Percentiles rank a stretch among this genome's conserved stretches.
Evolutionary conservation across 2,329 filamentous ascomycete species (phyloP).

Genomic region (Ophiostoma tasmaniense): DNA sequence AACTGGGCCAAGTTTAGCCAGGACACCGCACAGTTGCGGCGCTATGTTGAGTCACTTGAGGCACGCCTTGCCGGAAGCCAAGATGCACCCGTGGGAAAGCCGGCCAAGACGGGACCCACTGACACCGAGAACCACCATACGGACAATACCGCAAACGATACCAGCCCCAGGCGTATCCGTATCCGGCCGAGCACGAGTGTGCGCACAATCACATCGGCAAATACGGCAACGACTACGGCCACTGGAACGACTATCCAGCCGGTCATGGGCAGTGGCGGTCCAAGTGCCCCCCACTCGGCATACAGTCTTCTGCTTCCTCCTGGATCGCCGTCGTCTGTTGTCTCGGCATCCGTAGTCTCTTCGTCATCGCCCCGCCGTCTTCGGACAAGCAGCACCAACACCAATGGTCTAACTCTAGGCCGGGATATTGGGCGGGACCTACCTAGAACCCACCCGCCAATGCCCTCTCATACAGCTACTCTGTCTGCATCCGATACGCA

Average conservation of each 20-base stretch:
- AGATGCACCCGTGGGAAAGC: neutral
- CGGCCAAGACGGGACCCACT: neutral
- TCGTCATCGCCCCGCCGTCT: neutral
- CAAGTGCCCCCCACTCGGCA: conserved; percentile 2
- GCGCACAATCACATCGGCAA: neutral
- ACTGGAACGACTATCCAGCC: neutral
- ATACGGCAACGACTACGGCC: neutral
- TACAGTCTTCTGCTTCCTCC: conserved; percentile 12
- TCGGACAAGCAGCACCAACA: neutral
- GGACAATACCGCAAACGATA: neutral
- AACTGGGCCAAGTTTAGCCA: conserved; percentile 23
- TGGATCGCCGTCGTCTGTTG: neutral
- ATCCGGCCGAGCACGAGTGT: conserved; percentile 9
- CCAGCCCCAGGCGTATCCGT: neutral
- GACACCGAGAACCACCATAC: neutral
- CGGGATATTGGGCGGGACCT: neutral
- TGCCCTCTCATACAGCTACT: neutral
- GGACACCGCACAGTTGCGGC: conserved; percentile 22
- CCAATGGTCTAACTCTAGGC: neutral
- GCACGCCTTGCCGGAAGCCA: conserved; percentile 20
- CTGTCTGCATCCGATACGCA: conserved; percentile 21
- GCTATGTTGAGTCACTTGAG: conserved; percentile 25
- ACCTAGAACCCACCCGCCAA: neutral
- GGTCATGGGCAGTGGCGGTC: neutral
- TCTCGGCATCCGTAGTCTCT: neutral